Base-by-base conservation (phyloP, 352 stramenopile species). In the Globisporangium alternatum region DNA sequence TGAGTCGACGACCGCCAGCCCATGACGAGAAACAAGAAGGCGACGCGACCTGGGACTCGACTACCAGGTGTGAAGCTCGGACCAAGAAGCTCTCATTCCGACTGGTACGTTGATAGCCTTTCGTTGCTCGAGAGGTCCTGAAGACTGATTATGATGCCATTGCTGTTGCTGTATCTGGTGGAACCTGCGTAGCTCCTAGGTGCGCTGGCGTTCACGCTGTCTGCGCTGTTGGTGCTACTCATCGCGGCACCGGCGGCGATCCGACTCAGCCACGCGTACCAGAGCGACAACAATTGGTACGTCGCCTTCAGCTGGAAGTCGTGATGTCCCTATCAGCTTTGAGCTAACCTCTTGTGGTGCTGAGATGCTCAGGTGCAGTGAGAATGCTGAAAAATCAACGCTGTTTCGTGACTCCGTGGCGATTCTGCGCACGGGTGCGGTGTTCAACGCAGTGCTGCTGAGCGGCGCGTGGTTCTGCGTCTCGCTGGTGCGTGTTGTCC, bases 391-490 rank as follows among this genome's bases (percentile, higher is more conserved):
- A 10, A 64, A 53, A 2, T 74, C 67, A 15, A 19, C 49, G 39
- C 5, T 62, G 52, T 79, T 75, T 28, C 43, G 52, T n/a, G 48
- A 44, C 15, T 73, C 52, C 19, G 58, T 81, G 6, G 62, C 53
- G 13, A 61, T 72, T 48, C 35, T 87, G 5, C 69, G 69, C n/a
- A 60, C 65, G 9, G 76, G 74, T 25, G 66, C 74, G 12, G 58
- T 81, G 37, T 44, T 71, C 8, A 86, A 83, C 41, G 75, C 77
- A 7, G 49, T 75, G 15, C 58, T 89, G 5, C 62, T 86, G 37
- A 83, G 70, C 2, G 9, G 69, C 43, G 80, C 78, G 2, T 91
- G 78, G 77, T 54, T 91, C 13, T 61, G 83, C 19, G 64, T 89
- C n/a, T 72, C 74, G 3, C 48, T 91, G 53, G 82, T 91, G 74